Evolutionary conservation across 208 protist genomes (phyloP).

Genomic region (Leishmania aethiopica): DNA sequence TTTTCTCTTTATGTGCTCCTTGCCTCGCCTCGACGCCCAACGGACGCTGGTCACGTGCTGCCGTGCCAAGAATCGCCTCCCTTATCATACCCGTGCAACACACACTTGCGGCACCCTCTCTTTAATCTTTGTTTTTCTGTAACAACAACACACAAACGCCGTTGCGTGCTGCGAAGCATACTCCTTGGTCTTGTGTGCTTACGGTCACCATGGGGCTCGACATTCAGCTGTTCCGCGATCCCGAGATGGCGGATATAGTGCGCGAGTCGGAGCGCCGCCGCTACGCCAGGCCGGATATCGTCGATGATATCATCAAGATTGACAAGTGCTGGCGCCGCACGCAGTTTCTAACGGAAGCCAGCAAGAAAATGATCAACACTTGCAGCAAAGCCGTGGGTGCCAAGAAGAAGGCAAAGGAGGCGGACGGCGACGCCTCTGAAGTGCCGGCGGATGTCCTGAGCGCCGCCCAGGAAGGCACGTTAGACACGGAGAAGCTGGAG

Average conservation of each 20-base stretch:
- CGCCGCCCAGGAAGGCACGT: constrained; percentile 53
- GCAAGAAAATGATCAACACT: constrained; percentile 90
- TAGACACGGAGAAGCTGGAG: constrained; percentile 62
- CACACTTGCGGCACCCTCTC: neutral
- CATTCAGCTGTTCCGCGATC: constrained; percentile 95
- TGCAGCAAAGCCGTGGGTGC: constrained; percentile 90
- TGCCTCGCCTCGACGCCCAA: neutral
- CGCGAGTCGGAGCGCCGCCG: constrained; percentile 96
- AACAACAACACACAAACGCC: neutral
- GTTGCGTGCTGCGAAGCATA: neutral
- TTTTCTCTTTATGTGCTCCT: neutral
- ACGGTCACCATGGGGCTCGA: constrained; percentile 91
- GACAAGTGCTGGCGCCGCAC: constrained; percentile 93
- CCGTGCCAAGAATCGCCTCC: neutral
- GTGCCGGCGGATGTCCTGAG: constrained; percentile 61
- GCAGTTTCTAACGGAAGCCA: constrained; percentile 80
- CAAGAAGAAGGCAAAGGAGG: constrained; percentile 94
- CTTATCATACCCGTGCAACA: neutral
- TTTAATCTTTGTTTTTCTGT: neutral
- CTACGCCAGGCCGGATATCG: constrained; percentile 82
- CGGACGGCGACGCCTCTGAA: constrained; percentile 68
- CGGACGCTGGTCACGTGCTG: neutral
- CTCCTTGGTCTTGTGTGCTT: neutral
- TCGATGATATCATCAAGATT: constrained; percentile 93
- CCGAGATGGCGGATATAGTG: constrained; percentile 94